Evolutionary conservation across 306 rosid genomes (phyloP), one percentile per base, ranked within the genome.

Genomic region (Prunus mume): DNA sequence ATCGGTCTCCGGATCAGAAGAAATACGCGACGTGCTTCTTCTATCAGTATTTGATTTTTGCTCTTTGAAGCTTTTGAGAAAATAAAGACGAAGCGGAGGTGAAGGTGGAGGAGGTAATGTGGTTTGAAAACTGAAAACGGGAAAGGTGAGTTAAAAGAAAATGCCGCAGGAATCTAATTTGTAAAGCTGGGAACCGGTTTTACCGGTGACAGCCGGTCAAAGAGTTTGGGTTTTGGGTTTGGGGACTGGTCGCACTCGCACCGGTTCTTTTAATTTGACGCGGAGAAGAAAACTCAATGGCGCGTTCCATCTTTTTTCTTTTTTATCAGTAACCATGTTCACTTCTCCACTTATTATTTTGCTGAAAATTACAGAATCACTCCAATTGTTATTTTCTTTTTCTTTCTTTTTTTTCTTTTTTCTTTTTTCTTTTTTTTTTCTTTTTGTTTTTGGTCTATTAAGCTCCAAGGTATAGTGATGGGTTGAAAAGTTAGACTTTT

Each of bases 191-290:
- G 2, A 76, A 85, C 81, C 68, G 81, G 79, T 50, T 49, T 38
- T 65, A 82, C 88, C 87, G 87, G 91, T 47, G 54, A 66, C 71
- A 65, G 73, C 89, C 87, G 71, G 87, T 84, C 27, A 56, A 11
- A 61, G 19, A 3, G 52, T n/a, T 5, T 11, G 20, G 50, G 74
- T 30, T 71, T 71, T 12, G 32, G 50, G 51, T 54, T 55, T 20
- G 34, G 20, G 27, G 66, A 61, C 66, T 6, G 74, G 34, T 47
- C 62, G 5, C n/a, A 15, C 34, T 20, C 62, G 5, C n/a, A 15
- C 34, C 20, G 13, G 34, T 32, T 51, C 14, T 30, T 5, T n/a
- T n/a, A n/a, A 8, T 5, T 43, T 66, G 56, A 78, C 77, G 86
- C 82, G 80, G 80, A 25, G 80, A 80, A 79, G 85, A 68, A 79